Evolutionary conservation across 1,284 basidiomycete genomes (phyloP), one percentile per base, ranked within the genome.

Genomic region (Cutaneotrichosporon cavernicola): DNA sequence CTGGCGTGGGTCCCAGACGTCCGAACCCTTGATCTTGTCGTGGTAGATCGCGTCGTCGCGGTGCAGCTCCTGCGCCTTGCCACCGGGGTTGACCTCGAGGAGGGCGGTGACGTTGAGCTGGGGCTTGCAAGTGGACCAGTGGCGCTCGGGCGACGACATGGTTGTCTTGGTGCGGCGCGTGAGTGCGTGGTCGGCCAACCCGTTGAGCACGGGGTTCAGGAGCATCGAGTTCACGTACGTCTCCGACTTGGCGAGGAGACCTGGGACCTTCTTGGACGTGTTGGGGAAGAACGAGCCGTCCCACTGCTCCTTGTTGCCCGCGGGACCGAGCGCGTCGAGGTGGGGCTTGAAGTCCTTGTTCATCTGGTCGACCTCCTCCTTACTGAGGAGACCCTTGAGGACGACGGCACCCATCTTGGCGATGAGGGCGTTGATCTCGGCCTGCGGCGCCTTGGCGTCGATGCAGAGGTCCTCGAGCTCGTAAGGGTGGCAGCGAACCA

Each of bases 11-110:
- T 64, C 56, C 57, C 59, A 67, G 22, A 62, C 60, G 40, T 67
- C 65, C 32, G 65, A 64, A 40, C 63, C 63, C 51, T 57, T 59
- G 61, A 64, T 64, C 49, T 55, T 60, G 63, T 67, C 61, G 58
- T 67, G 62, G 63, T 62, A 64, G 53, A 67, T 64, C 16, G 65
- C 65, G 57, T 67, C 65, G 63, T 67, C 65, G 52, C 65, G 65
- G 60, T 67, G 65, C 14, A 67, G 65, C 26, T 66, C 65, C 47
- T 66, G 65, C 8, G 65, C 65, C 50, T 66, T 58, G 60, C 65
- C 65, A 11, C 65, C 65, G 18, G 65, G 65, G 51, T 66, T 58
- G 34, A 66, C 62, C 52, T 66, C 65, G 32, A 63, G 65, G 22
- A 66, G 43, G 9, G 62, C 65, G n/a, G 65, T 66, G 46, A 66